phyloP scores from a whole-genome alignment of 306 rosid genomes.

The Rosa chinensis region DNA sequence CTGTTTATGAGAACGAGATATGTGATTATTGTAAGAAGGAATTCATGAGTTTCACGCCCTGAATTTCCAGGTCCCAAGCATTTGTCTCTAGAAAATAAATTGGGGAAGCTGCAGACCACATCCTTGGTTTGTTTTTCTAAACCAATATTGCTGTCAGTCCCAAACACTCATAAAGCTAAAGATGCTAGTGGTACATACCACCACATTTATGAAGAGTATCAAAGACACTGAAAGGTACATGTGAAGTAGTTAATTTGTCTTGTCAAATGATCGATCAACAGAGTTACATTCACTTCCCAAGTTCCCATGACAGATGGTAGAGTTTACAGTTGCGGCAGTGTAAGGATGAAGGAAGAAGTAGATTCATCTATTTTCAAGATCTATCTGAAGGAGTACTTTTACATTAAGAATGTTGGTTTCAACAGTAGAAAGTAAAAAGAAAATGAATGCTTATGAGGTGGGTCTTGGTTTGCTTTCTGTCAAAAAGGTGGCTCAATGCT shows the following conservation, averaged over 20 bases:
- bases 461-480: neutral
- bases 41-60: neutral
- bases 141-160: neutral
- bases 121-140: neutral
- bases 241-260: neutral
- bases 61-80: neutral
- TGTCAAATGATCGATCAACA: neutral
- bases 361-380: neutral
- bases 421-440: neutral
- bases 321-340: neutral
- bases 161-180: neutral
- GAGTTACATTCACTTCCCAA: neutral
- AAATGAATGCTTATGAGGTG: neutral
- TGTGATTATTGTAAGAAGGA: neutral
- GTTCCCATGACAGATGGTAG: neutral
- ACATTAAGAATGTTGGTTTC: neutral
- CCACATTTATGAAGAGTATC: constrained; percentile 2
- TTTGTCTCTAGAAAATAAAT: constrained; percentile 3
- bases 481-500: neutral
- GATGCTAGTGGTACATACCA: neutral
- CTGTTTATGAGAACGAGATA: neutral
- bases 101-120: neutral
- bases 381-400: neutral
- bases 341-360: neutral
- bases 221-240: constrained; percentile 1